Conservation (phyloP, 176 grass and related monocot species). For the Phyllostachys edulis region DNA sequence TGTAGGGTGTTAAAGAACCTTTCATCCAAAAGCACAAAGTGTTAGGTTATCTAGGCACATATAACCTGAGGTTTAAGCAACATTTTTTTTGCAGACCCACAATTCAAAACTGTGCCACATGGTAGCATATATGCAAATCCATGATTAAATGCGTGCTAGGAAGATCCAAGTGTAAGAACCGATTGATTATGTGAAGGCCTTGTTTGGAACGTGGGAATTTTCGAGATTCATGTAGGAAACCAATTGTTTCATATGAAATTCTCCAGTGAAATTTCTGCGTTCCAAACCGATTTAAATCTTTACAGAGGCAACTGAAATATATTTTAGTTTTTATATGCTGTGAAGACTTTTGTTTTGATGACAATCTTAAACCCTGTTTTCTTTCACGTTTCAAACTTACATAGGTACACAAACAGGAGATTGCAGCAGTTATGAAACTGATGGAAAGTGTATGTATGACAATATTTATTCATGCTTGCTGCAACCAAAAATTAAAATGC, state of each 20-base stretch:
- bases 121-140: neutral
- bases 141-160: neutral
- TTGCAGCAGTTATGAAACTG: neutral
- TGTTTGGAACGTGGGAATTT: neutral
- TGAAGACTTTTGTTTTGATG: conserved; percentile 8
- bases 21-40: neutral
- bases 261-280: neutral
- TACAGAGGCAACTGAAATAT: neutral
- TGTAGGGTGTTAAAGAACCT: neutral
- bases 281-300: neutral
- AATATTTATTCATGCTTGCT: neutral
- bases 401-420: neutral
- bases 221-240: neutral
- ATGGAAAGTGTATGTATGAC: neutral
- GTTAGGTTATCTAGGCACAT: neutral
- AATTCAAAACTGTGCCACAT: neutral
- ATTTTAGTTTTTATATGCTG: neutral
- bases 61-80: neutral
- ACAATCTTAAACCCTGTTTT: neutral
- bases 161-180: neutral
- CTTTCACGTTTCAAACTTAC: neutral
- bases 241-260: neutral
- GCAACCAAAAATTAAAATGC: neutral
- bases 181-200: neutral
- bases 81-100: neutral